phyloP scores from a whole-genome alignment of 495 filamentous ascomycete genomes.

The Elaphomyces granulatus region DNA sequence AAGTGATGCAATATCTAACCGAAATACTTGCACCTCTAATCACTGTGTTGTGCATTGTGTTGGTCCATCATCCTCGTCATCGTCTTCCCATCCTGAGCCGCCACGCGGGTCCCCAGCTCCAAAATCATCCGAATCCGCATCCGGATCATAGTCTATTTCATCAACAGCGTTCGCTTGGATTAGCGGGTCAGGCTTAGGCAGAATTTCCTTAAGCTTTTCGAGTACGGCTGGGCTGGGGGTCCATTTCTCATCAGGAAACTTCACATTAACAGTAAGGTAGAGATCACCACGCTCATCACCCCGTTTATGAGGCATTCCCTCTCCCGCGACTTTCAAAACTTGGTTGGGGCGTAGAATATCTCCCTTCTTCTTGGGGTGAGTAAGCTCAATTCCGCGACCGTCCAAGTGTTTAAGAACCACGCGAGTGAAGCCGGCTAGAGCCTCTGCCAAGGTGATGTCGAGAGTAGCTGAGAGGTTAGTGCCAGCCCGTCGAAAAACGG shows the following conservation, averaged over 20 bases:
- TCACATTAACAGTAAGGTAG: conserved; percentile 71
- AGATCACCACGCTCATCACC: conserved; percentile 74
- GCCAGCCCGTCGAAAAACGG: conserved; percentile 64
- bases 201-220: conserved; percentile 52
- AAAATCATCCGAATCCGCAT: conserved; percentile 67
- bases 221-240: conserved; percentile 50
- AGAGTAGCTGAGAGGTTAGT: conserved; percentile 70
- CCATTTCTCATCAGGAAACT: conserved; percentile 83
- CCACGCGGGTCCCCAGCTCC: conserved; percentile 54
- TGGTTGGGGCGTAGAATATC: conserved; percentile 67
- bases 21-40: conserved; percentile 8
- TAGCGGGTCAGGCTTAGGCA: conserved; percentile 46
- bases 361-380: conserved; percentile 51
- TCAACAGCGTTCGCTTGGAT: conserved; percentile 63
- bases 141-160: conserved; percentile 72
- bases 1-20: too few relatives aligned
- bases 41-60: conserved; percentile 84
- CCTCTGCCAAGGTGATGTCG: conserved; percentile 67
- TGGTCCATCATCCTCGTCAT: conserved; percentile 45
- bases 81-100: conserved; percentile 68
- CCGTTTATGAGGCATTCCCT: conserved; percentile 89
- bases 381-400: conserved; percentile 74
- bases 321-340: conserved; percentile 66
- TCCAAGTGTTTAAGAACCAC: conserved; percentile 89
- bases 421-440: conserved; percentile 76